These are phyloP conservation scores for Globisporangium megalacanthum DNA, from an alignment of 352 stramenopile genomes.

Conservation along the genomic window DNA sequence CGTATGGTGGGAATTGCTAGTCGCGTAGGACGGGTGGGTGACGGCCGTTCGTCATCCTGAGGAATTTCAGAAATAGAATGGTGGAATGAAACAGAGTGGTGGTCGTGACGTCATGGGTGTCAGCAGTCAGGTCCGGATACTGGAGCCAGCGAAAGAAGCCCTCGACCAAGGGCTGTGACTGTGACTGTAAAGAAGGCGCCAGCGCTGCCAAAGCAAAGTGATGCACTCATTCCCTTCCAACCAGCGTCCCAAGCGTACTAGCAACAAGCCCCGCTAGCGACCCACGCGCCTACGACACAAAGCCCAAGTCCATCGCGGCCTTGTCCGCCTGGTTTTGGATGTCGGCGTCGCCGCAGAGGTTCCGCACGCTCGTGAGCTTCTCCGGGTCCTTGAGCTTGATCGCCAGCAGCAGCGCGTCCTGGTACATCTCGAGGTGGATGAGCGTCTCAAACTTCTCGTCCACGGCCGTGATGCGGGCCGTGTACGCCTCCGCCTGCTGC, in stretches of 20 bases:
- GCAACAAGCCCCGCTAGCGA: not conserved
- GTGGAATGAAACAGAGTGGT: too few species aligned
- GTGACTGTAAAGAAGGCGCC: too few species aligned
- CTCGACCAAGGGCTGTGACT: too few species aligned
- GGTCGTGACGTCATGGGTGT: conserved; percentile 9
- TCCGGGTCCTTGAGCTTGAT: conserved; percentile 84
- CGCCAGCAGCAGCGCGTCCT: conserved; percentile 70
- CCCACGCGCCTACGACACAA: conserved; percentile 43
- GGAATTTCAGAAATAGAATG: not conserved
- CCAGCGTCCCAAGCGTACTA: too few species aligned
- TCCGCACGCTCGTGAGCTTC: conserved; percentile 82
- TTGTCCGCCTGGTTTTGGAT: conserved; percentile 79
- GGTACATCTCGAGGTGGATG: conserved; percentile 81
- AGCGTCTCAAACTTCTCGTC: conserved; percentile 88
- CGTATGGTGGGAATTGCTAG: too few species aligned
- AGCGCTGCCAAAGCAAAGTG: too few species aligned
- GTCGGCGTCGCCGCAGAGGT: conserved; percentile 63
- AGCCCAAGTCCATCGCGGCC: conserved; percentile 73
- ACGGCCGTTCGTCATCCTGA: conserved; percentile 27
- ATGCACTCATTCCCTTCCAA: not conserved
- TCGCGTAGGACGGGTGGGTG: too few species aligned
- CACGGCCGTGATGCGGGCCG: conserved; percentile 67
- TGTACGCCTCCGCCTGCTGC: conserved; percentile 78
- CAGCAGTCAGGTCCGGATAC: conserved; percentile 18
- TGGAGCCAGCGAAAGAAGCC: too few species aligned